Conservation (phyloP, 1,139 yeast genomes). For the Yamadazyma spencermartinsiae region DNA sequence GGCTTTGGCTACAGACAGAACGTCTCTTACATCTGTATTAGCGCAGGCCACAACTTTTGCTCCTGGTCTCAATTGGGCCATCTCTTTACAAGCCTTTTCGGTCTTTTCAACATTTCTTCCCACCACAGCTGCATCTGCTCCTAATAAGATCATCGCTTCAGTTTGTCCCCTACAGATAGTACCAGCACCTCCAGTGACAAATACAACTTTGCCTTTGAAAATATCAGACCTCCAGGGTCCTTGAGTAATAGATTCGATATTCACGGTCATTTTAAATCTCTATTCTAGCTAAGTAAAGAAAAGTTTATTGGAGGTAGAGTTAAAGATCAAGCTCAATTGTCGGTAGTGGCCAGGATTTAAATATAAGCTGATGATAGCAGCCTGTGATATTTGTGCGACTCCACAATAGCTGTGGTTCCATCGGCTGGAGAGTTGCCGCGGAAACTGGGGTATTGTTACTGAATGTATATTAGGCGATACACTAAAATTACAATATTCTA, state of each 20-base stretch:
- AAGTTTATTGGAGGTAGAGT: too few relatives aligned
- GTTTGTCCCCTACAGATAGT: slow-evolving; percentile 89
- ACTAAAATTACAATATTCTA: neutral
- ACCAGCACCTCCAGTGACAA: slow-evolving; percentile 97
- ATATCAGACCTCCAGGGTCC: slow-evolving; percentile 58
- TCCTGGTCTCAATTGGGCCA: slow-evolving; percentile 57
- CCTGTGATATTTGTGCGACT: neutral
- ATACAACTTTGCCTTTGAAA: slow-evolving; percentile 82
- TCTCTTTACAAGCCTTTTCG: slow-evolving; percentile 64
- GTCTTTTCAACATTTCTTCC: slow-evolving; percentile 79
- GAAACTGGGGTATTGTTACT: too few relatives aligned
- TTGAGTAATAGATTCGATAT: slow-evolving; percentile 15
- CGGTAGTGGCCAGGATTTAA: neutral
- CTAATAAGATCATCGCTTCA: slow-evolving; percentile 79
- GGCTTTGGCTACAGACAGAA: slow-evolving; percentile 58
- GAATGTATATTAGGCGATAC: too few relatives aligned
- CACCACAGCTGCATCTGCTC: slow-evolving; percentile 84
- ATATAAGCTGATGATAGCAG: neutral
- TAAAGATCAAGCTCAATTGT: too few relatives aligned
- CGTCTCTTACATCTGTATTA: slow-evolving; percentile 75
- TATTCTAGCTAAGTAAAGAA: neutral
- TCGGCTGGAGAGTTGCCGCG: too few relatives aligned
- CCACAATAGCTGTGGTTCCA: neutral
- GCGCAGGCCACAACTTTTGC: slow-evolving; percentile 73
- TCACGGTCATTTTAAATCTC: neutral